Evolutionary conservation across 352 stramenopile genomes (phyloP), one percentile per base, ranked within the genome.

Genomic region (Pythium brassicae): DNA sequence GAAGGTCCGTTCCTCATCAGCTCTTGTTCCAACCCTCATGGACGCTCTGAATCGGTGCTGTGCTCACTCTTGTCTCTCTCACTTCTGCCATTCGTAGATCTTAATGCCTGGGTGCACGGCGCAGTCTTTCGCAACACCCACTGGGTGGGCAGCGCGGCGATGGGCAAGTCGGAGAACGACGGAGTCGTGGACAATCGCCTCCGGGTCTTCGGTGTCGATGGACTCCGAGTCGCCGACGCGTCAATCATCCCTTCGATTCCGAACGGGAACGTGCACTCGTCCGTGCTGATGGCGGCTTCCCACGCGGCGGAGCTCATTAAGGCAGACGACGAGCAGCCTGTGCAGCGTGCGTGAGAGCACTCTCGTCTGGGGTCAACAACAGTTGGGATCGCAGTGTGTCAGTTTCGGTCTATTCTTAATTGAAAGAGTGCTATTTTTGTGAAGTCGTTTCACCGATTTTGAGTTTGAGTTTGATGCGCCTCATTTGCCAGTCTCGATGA

Each of bases 81-180:
- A n/a, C 32, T 37, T 7, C 32, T 37, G 32, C 23, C 2, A 49
- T 26, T 22, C 11, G 22, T 51, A 79, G 76, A 73, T 20, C 62
- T 96, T 56, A 57, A 86, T 19, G 50, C 63, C 9, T 95, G 86
- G 78, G 75, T 97, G 8, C 57, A 70, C 20, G 46, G 70, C 34
- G 69, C 83, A 47, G 66, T 87, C 3, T 88, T 94, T 40, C 73
- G 74, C 26, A 97, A 97, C 57, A 86, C 76, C 14, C 87, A 96
- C 50, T 95, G 87, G 87, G 80, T 89, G 26, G 81, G 88, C 29
- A 90, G 76, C 59, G 82, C 82, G 15, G 68, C 76, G 3, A 95
- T 97, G 83, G 83, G 61, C 20, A 55, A 51, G 2, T 56, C 57
- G 1, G 59, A 74, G 32, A 50, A 73, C 1, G 63, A 76, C 1